Percentiles rank a stretch among this genome's conserved stretches.
Conservation (phyloP, 176 grass and related monocot species). For the Oryza coarctata region DNA sequence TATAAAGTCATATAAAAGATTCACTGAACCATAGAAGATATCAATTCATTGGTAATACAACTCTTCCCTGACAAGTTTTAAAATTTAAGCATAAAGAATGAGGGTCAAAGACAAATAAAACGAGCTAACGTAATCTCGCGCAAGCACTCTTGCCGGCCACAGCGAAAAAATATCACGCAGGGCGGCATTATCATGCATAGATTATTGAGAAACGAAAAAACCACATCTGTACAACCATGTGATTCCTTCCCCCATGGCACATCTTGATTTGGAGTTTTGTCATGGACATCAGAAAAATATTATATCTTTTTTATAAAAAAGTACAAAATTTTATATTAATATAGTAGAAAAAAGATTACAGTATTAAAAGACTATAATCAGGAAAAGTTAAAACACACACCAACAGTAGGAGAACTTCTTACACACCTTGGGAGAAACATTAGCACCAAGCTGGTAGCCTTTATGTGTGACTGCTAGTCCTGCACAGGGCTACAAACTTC, state of each 20-base stretch:
- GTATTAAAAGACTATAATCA: too few species aligned
- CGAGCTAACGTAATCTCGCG: neutral
- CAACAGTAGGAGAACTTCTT: too few species aligned
- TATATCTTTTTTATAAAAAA: too few species aligned
- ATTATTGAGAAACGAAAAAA: neutral
- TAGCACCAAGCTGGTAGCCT: too few species aligned
- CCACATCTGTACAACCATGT: neutral
- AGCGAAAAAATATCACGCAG: neutral
- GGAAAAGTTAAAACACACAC: too few species aligned
- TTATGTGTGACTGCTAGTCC: too few species aligned
- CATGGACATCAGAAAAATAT: neutral
- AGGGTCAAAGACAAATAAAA: neutral
- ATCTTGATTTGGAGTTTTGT: neutral
- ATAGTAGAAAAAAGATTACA: too few species aligned
- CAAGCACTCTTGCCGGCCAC: too few species aligned
- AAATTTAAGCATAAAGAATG: neutral
- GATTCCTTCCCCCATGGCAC: neutral
- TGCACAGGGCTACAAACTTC: too few species aligned
- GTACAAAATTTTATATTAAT: too few species aligned
- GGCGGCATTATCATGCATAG: neutral
- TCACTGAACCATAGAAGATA: neutral
- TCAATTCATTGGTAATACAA: neutral
- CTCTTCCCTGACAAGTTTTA: neutral
- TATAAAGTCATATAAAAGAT: neutral
- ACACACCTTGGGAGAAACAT: too few species aligned